Evolutionary conservation across 129 eudicot species (phyloP).

Genomic region (Dittrichia graveolens): DNA sequence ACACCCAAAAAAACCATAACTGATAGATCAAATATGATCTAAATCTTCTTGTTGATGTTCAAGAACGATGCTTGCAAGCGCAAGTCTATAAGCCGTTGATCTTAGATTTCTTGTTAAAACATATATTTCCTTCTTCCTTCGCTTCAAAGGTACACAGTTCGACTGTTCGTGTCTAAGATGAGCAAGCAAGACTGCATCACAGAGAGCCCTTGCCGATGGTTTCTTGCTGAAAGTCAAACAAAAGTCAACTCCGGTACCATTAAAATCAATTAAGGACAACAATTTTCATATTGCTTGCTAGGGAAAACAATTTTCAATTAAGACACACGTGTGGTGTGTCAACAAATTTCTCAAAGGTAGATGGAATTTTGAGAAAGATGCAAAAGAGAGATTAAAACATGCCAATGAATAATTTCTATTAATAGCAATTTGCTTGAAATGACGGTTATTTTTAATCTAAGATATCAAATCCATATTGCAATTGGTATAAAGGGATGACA

Average conservation of each 20-base stretch:
- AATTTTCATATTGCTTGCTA: no score
- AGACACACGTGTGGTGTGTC: no score
- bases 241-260: neutral
- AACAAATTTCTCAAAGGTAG: no score
- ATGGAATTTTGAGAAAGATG: no score
- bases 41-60: constrained; percentile 68
- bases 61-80: constrained; percentile 65
- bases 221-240: constrained; percentile 64
- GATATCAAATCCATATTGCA: neutral
- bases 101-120: constrained; percentile 85
- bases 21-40: constrained; percentile 44
- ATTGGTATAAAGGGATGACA: neutral
- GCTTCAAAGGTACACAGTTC: constrained; percentile 53
- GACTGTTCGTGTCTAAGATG: constrained; percentile 82
- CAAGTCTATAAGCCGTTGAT: constrained; percentile 86
- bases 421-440: neutral
- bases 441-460: neutral
- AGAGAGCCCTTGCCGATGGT: constrained; percentile 65
- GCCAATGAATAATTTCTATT: no score
- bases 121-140: constrained; percentile 73
- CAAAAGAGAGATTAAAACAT: no score
- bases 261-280: neutral
- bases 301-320: neutral
- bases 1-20: neutral
- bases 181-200: constrained; percentile 74